A percentile compares a stretch with the other conserved stretches of the same genome.
Evolutionary conservation across 2,329 filamentous ascomycete species (phyloP).

Genomic region (Ustilaginoidea virens): DNA sequence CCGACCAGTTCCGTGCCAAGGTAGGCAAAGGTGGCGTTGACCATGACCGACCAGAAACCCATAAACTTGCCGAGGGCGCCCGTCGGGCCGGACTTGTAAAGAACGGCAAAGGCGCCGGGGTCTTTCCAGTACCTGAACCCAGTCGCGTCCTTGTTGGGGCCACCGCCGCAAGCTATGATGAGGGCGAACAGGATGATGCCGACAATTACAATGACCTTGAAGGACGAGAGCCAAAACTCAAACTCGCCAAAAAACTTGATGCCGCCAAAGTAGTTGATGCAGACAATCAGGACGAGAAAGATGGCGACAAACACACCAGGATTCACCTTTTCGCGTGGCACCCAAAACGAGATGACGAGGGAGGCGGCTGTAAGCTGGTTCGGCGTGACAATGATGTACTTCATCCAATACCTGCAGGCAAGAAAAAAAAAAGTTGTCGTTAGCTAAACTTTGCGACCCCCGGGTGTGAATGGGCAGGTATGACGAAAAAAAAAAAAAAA

Average conservation of each 20-base stretch:
- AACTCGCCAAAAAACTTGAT: slow-evolving; percentile 55
- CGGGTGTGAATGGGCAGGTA: too few relatives aligned
- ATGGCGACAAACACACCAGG: slow-evolving; percentile 68
- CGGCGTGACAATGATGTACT: slow-evolving; percentile 77
- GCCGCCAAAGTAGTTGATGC: slow-evolving; percentile 47
- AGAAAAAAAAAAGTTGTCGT: not conserved
- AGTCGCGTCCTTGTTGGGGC: slow-evolving; percentile 43
- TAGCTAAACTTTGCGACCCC: too few relatives aligned
- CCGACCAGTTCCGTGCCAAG: slow-evolving; percentile 63
- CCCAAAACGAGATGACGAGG: slow-evolving; percentile 67
- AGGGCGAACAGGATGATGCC: slow-evolving; percentile 51
- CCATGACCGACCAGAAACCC: slow-evolving; percentile 55
- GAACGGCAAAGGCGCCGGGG: slow-evolving; percentile 31
- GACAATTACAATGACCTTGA: slow-evolving; percentile 54
- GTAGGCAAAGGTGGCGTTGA: slow-evolving; percentile 67
- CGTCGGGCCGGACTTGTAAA: slow-evolving; percentile 9
- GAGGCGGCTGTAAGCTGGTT: slow-evolving; percentile 74
- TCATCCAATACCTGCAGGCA: slow-evolving; percentile 39
- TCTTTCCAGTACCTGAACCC: slow-evolving; percentile 53
- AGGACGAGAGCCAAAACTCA: slow-evolving; percentile 45
- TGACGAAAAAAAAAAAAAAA: too few relatives aligned
- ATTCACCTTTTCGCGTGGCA: slow-evolving; percentile 48
- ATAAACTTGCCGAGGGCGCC: slow-evolving; percentile 34
- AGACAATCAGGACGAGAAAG: slow-evolving; percentile 45
- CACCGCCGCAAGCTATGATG: slow-evolving; percentile 48